Base-by-base conservation (phyloP, 257 asterid genomes). In the Avicennia marina region DNA sequence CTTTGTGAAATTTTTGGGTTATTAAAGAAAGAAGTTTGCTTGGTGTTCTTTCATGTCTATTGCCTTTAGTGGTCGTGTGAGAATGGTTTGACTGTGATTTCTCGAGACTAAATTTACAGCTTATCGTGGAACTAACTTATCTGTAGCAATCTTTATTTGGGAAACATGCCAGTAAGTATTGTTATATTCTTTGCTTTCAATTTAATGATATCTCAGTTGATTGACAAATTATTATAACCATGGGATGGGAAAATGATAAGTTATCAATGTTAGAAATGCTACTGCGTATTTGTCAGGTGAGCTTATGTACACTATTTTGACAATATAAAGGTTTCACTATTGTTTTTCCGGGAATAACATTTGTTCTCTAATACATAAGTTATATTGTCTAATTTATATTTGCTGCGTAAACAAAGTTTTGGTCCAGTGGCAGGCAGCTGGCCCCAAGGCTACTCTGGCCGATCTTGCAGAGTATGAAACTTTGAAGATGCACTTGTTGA, bases 1-100 rank as follows among this genome's bases (percentile, higher is more conserved):
- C 56, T 62, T 50, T 44, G 53, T 45, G 38, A 10, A 56, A 34
- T 26, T 20, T 51, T 58, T 32, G 66, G 42, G 29, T 17, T 6
- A 60, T 27, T 36, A 20, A 24, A 57, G 53, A 27, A 1, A 18
- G 39, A 32, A 53, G 49, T 64, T 29, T 29, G 59, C 25, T 24
- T 26, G 16, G 41, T 40, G 54, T 18, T 50, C 7, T 24, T 56
- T 15, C 11, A 10, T 32, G 56, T 42, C 55, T 33, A 11, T 40
- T 46, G 12, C 7, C 19, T 1, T 20, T 6, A 22, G 44, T 53
- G 32, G 16, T 33, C 16, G 18, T 20, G 41, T 22, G 61, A 21
- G 54, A 36, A 26, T 45, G 44, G 33, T 40, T 60, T 42, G n/a
- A 41, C 51, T 39, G 9, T 11, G n/a, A 20, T 49, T 63, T 24